Evolutionary conservation across 805 yeast species (phyloP), one percentile per base, ranked within the genome.

Genomic region (Ogataea haglerorum): DNA sequence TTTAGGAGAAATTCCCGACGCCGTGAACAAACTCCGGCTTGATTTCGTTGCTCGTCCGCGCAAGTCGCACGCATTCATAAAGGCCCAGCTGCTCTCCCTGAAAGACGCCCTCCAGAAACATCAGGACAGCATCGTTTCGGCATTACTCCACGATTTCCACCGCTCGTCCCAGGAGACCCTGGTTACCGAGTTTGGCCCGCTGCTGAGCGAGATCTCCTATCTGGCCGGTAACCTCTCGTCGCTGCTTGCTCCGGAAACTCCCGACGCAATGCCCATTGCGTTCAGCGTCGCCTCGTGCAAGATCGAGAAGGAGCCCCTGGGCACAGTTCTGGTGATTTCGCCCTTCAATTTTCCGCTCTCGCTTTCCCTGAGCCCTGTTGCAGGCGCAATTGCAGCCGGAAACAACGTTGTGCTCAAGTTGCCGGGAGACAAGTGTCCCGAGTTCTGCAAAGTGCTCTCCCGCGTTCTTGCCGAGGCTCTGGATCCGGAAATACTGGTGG

Each of bases 371-470:
- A 68, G 73, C 23, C 88, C 96, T 0, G 56, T 89, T 17, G 70
- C 80, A 27, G 86, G 87, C 15, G 96, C 96, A 2, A 65, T 91
- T 48, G 87, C 95, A 2, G 85, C 82, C 15, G 97, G 97, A 10
- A 89, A 90, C 60, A 69, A 81, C 12, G 91, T 85, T 19, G 77
- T 85, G 15, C 65, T 82, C 51, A 88, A 88, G 59, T 40, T 61
- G 10, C 89, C 86, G 13, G 73, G 83, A 45, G 97, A 91, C 60
- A 57, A 72, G 40, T 76, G 82, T 2, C 91, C 93, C 0, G 63
- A 73, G 47, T 75, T 82, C 34, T 68, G 88, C 3, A 52, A 56
- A 15, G 68, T 73, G n/a, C 55, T 90, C 26, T 70, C 82, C n/a
- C 66, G 69, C 13, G 54, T 87, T 5, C 61, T 90, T 12, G 58